Conservation (phyloP, 169 alveolate species). For the Ichthyophthirius multifiliis region DNA sequence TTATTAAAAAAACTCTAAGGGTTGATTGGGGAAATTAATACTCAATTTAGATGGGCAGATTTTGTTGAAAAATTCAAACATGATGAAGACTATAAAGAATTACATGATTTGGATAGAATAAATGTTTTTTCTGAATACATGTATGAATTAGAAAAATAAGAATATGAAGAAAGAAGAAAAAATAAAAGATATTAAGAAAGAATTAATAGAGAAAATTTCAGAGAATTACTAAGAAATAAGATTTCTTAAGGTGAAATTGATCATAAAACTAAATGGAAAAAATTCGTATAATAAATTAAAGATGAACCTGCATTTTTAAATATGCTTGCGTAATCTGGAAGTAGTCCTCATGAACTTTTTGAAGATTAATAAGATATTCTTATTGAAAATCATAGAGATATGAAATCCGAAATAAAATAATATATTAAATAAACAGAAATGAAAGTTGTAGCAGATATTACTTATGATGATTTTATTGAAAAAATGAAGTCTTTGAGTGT, state of each 20-base stretch:
- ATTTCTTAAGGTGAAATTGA: slow-evolving; percentile 15
- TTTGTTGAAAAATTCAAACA: not conserved
- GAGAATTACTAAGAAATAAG: not conserved
- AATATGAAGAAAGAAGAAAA: slow-evolving; percentile 19
- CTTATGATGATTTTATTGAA: slow-evolving; percentile 9
- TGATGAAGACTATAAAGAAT: slow-evolving; percentile 14
- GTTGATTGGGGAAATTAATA: not conserved
- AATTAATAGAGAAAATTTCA: slow-evolving; percentile 44
- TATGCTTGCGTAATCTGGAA: slow-evolving; percentile 30
- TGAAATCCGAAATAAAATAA: slow-evolving; percentile 5
- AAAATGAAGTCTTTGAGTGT: not conserved
- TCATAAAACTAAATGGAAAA: slow-evolving; percentile 26
- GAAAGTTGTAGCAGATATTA: not conserved
- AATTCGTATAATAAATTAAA: slow-evolving; percentile 4
- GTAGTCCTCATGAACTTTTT: slow-evolving; percentile 38
- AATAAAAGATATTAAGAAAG: slow-evolving; percentile 25
- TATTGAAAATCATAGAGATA: slow-evolving; percentile 28
- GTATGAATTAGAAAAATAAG: not conserved
- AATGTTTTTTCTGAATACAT: not conserved
- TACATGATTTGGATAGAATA: not conserved
- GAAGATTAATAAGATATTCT: not conserved
- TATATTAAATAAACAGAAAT: not conserved
- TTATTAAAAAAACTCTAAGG: not conserved
- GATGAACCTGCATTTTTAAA: slow-evolving; percentile 19
- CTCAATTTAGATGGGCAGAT: not conserved